Conservation (phyloP, 257 asterid species). For the Buddleja alternifolia region DNA sequence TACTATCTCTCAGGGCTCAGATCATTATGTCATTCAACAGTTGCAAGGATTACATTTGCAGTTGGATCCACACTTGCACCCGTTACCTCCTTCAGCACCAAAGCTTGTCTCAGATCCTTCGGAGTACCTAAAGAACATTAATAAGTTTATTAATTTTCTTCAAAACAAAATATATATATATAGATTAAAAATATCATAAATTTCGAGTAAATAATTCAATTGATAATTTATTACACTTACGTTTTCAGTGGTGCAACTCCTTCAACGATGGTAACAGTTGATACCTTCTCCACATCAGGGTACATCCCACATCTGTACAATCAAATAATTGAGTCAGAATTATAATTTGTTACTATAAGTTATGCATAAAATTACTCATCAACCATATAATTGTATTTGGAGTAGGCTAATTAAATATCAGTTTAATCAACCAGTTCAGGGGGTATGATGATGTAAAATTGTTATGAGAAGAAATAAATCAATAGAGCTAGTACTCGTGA, state of each 20-base stretch:
- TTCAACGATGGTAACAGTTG: constrained; percentile 34
- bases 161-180: not conserved
- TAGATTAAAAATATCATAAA: too few species aligned
- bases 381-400: too few species aligned
- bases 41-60: constrained; percentile 58
- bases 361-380: not conserved
- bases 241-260: constrained; percentile 50
- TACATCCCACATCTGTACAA: constrained; percentile 46
- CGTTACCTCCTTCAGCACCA: constrained; percentile 53
- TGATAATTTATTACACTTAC: constrained; percentile 21
- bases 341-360: not conserved
- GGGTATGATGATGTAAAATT: too few species aligned
- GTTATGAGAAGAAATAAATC: too few species aligned
- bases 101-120: constrained; percentile 43
- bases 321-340: not conserved
- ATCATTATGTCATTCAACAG: constrained; percentile 28
- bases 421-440: too few species aligned
- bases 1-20: constrained; percentile 1
- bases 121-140: constrained; percentile 24
- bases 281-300: constrained; percentile 46
- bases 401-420: too few species aligned
- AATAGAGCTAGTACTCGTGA: too few species aligned
- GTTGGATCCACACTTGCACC: constrained; percentile 56
- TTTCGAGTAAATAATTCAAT: not conserved
- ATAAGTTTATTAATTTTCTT: not conserved